These are phyloP conservation scores for Jackrogersella minutella DNA, from an alignment of 495 filamentous ascomycete genomes.

Conservation along the genomic window DNA sequence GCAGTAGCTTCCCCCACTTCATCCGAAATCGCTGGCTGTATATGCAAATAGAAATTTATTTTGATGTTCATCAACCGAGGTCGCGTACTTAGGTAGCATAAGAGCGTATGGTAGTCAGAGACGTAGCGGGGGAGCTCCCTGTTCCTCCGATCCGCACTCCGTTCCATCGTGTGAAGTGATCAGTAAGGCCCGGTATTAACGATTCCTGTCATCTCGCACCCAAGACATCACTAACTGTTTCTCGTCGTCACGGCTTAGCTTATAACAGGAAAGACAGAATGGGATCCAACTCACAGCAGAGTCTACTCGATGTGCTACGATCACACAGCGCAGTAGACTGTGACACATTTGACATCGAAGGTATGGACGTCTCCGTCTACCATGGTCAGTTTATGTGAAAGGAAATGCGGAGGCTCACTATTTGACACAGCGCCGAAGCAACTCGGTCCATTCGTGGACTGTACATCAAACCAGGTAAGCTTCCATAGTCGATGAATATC, in stretches of 20 bases:
- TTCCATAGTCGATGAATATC: background rate
- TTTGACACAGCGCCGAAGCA: constrained; percentile 57
- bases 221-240: background rate
- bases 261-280: constrained; percentile 4
- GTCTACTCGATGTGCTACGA: constrained; percentile 51
- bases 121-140: constrained; percentile 10
- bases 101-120: background rate
- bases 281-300: constrained; percentile 11
- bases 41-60: constrained; percentile 11
- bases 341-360: constrained; percentile 66
- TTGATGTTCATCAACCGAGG: constrained; percentile 4
- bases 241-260: background rate
- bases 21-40: constrained; percentile 34
- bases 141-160: background rate
- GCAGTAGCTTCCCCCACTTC: constrained; percentile 29
- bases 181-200: background rate
- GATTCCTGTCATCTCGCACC: background rate
- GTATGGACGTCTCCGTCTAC: constrained; percentile 41
- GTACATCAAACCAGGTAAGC: constrained; percentile 71
- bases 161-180: background rate
- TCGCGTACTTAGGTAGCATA: background rate
- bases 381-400: background rate
- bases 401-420: constrained; percentile 13
- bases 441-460: constrained; percentile 68
- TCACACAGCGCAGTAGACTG: constrained; percentile 64